Evolutionary conservation across 352 stramenopile species (phyloP).

Genomic region (Thalassiosira oceanica): DNA sequence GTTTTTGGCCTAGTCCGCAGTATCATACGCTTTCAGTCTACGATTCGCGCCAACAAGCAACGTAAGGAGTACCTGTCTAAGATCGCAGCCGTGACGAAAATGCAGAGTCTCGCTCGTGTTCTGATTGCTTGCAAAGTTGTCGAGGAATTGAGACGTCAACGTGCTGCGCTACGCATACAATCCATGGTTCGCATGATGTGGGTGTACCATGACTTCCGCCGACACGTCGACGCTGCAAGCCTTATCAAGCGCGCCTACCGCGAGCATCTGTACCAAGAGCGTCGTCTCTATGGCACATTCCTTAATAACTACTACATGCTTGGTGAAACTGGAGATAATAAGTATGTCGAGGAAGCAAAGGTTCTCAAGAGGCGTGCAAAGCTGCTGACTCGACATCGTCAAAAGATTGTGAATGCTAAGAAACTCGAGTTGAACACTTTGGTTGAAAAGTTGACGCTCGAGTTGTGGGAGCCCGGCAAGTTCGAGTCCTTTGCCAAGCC

Average conservation of each 20-base stretch:
- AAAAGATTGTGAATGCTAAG: constrained; percentile 55
- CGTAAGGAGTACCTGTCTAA: constrained; percentile 21
- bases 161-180: constrained; percentile 38
- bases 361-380: too few species aligned
- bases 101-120: constrained; percentile 30
- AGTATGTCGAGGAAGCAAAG: constrained; percentile 35
- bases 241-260: constrained; percentile 51
- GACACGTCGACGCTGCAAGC: constrained; percentile 19
- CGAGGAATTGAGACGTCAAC: constrained; percentile 18
- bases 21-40: constrained; percentile 34
- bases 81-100: constrained; percentile 31
- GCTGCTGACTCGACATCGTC: constrained; percentile 52
- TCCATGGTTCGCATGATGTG: constrained; percentile 44
- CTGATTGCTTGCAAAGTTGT: constrained; percentile 6
- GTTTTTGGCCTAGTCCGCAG: constrained; percentile 16
- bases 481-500: constrained; percentile 53
- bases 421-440: constrained; percentile 41
- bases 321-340: constrained; percentile 24
- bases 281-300: constrained; percentile 47
- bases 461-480: constrained; percentile 44
- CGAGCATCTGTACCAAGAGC: constrained; percentile 43
- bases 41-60: constrained; percentile 22
- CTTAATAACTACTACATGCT: constrained; percentile 58
- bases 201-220: constrained; percentile 20
- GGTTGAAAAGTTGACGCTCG: constrained; percentile 42